These are phyloP conservation scores for Karstenula rhodostoma DNA, from an alignment of 2,329 filamentous ascomycete genomes.

Conservation along the genomic window DNA sequence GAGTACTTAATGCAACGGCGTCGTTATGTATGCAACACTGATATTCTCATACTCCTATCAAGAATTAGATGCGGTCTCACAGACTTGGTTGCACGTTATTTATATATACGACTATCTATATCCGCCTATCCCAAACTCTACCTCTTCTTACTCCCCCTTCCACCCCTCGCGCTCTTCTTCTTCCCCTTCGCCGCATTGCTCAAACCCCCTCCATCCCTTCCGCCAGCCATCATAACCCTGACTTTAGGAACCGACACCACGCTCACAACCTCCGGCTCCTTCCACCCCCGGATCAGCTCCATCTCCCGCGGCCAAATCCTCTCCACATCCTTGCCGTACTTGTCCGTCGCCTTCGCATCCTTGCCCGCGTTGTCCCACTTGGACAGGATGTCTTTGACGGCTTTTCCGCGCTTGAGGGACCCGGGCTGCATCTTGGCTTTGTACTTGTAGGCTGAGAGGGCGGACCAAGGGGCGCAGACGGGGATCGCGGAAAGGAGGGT, in stretches of 20 bases:
- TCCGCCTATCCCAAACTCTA: constrained; percentile 3
- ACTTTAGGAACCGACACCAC: constrained; percentile 82
- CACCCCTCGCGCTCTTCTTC: constrained; percentile 39
- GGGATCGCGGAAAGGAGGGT: constrained; percentile 75
- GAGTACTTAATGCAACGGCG: no score
- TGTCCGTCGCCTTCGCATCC: constrained; percentile 54
- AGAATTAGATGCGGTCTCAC: no score
- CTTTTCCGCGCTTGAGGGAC: constrained; percentile 90
- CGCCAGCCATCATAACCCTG: constrained; percentile 73
- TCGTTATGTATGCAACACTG: no score
- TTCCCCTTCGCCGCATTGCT: constrained; percentile 34
- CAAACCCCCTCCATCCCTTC: constrained; percentile 34
- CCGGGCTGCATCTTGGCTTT: constrained; percentile 95
- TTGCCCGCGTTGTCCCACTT: constrained; percentile 75
- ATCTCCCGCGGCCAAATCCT: constrained; percentile 84
- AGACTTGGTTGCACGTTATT: no score
- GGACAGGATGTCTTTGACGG: constrained; percentile 86
- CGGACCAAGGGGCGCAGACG: constrained; percentile 70
- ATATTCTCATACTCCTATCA: no score
- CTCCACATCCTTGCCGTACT: constrained; percentile 65
- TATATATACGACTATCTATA: no score
- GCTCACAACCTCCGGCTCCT: constrained; percentile 82
- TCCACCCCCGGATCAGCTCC: constrained; percentile 83
- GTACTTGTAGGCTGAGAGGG: constrained; percentile 80
- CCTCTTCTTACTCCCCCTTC: constrained; percentile 44